Percentiles rank a stretch among this genome's conserved stretches.
These are phyloP conservation scores for Paraconiothyrium brasiliense DNA, from an alignment of 2,329 filamentous ascomycete species.

Conservation along the genomic window DNA sequence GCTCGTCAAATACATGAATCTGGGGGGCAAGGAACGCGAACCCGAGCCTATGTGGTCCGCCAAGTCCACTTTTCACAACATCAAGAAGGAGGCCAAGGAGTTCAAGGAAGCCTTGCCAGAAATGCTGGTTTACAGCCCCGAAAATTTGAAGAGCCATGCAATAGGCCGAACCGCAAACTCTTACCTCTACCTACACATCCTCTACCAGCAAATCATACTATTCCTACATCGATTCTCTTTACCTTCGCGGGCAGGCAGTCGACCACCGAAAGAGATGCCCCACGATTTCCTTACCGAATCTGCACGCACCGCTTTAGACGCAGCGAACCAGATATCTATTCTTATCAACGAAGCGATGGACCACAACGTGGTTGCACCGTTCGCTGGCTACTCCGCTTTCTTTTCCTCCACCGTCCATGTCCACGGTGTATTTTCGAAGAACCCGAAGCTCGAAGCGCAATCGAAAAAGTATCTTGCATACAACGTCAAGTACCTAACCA, in stretches of 20 bases:
- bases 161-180: constrained; percentile 89
- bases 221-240: constrained; percentile 91
- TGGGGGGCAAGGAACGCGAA: constrained; percentile 85
- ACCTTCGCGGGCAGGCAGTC: constrained; percentile 70
- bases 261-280: constrained; percentile 75
- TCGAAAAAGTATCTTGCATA: constrained; percentile 86
- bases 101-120: constrained; percentile 76
- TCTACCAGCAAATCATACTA: constrained; percentile 86
- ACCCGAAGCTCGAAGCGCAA: constrained; percentile 75
- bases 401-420: constrained; percentile 95
- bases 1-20: constrained; percentile 88
- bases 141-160: constrained; percentile 85
- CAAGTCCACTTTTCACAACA: constrained; percentile 76
- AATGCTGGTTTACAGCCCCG: constrained; percentile 75
- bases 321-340: constrained; percentile 86
- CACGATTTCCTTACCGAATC: constrained; percentile 80
- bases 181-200: constrained; percentile 90
- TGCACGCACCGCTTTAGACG: constrained; percentile 78
- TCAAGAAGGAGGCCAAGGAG: constrained; percentile 75
- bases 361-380: constrained; percentile 85
- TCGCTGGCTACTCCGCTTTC: constrained; percentile 94
- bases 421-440: constrained; percentile 88
- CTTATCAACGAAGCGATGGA: constrained; percentile 82
- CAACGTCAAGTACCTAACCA: constrained; percentile 89
- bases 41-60: constrained; percentile 80